Conservation (phyloP, 768 basidiomycete genomes). For the Amanita phalloides region DNA sequence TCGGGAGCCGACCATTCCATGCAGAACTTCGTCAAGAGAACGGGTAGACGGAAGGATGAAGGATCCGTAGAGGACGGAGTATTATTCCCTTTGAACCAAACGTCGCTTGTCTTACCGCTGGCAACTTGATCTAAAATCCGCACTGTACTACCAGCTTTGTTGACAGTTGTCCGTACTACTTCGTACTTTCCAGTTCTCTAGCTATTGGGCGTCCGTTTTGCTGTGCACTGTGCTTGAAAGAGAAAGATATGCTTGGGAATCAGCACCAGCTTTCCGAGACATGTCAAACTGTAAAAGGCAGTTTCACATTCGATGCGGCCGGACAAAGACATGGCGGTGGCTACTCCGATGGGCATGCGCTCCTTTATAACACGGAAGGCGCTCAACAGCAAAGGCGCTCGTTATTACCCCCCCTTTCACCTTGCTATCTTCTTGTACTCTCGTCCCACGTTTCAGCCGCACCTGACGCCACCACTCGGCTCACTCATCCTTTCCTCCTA, state of each 20-base stretch:
- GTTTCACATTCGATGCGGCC: constrained; percentile 6
- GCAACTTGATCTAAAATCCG: not conserved
- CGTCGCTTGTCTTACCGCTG: not conserved
- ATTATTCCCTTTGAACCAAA: not conserved
- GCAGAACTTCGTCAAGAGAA: constrained; percentile 56
- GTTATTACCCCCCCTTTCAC: not conserved
- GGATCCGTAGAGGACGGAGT: constrained; percentile 13
- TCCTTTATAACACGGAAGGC: not conserved
- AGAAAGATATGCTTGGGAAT: too few species aligned
- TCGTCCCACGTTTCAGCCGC: not conserved
- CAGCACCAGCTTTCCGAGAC: not conserved
- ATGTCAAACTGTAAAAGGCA: constrained; percentile 3
- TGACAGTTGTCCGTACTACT: not conserved
- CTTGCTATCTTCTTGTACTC: not conserved
- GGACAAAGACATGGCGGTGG: constrained; percentile 4
- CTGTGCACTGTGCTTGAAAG: not conserved
- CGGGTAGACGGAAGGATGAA: constrained; percentile 50
- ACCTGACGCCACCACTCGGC: not conserved
- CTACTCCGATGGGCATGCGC: not conserved
- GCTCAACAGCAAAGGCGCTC: not conserved
- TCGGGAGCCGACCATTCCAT: constrained; percentile 63
- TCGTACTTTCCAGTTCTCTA: not conserved
- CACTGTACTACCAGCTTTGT: not conserved
- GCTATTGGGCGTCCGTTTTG: not conserved
- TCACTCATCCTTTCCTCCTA: not conserved